Base-by-base conservation (phyloP, 805 yeast species). In the Ogataea haglerorum region DNA sequence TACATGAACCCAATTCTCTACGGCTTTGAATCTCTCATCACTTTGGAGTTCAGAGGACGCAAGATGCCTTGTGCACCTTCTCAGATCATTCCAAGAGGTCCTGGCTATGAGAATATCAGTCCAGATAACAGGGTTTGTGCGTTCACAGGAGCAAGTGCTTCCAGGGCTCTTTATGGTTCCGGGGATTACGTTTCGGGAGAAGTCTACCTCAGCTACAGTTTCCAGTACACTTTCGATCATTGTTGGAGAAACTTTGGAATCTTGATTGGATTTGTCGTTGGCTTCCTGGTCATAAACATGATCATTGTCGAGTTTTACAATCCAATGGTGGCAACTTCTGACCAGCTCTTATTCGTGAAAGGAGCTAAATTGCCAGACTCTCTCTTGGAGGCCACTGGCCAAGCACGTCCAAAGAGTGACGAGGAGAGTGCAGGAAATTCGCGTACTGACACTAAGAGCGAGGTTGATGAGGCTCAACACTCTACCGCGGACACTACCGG, bases 191-290 rank as follows among this genome's bases (percentile, higher is more conserved):
- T 80, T 25, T 57, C 58, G 46, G 87, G 86, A 56, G 76, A 73
- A 42, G 56, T 57, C 14, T 80, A 76, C 51, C 40, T 79, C 10
- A 46, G 47, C 5, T 52, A 52, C 3, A 58, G 78, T 7, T 86
- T 61, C 60, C 56, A 61, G 30, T 87, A 81, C 66, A 56, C 56
- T 15, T 77, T 71, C 53, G 47, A 61, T 15, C 86, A 87, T 60
- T 71, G 75, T 36, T 87, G 95, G 95, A 78, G 95, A 67, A 84
- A 87, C 59, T 70, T 82, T 42, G 95, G 80, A 43, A 70, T 75
- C 42, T 40, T 68, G 41, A 44, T 72, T 50, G 73, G 58, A 5
- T 73, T 68, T 51, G 58, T 66, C 28, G 27, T 70, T 12, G 68
- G 72, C 47, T 70, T 71, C 57, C 48, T 73, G 23, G 19, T 35